Percentiles rank a stretch among this genome's conserved stretches.
These are phyloP conservation scores for Boletellus emodensis DNA, from an alignment of 768 basidiomycete species.

Conservation along the genomic window DNA sequence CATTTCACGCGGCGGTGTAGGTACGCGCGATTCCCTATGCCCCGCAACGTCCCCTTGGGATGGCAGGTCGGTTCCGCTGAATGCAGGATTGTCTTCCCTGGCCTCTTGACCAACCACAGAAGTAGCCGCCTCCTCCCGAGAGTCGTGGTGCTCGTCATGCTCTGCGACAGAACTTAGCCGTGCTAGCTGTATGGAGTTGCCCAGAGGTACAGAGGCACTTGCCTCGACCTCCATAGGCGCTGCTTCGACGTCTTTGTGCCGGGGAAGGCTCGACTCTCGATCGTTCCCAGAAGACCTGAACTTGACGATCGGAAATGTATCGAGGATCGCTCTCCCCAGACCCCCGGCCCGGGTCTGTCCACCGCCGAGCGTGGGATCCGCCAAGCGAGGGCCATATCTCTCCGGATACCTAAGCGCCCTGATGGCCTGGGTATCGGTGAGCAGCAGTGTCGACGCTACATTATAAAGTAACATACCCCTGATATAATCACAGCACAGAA, in stretches of 20 bases:
- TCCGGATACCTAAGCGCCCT: conserved; percentile 88
- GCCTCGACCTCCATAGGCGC: background rate
- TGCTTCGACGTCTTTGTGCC: conserved; percentile 33
- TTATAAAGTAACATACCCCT: conserved; percentile 50
- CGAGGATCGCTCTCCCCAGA: conserved; percentile 86
- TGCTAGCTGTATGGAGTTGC: conserved; percentile 10
- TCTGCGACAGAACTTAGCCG: conserved; percentile 2
- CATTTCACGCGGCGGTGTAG: conserved; percentile 10
- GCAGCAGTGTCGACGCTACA: background rate
- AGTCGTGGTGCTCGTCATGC: background rate
- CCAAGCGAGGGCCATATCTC: conserved; percentile 76
- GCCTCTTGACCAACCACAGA: background rate
- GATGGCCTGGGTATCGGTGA: conserved; percentile 50
- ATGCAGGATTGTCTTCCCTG: background rate
- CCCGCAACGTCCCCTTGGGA: background rate
- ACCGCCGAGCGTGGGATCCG: conserved; percentile 25
- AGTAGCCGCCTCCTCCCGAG: background rate
- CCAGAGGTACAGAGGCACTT: background rate
- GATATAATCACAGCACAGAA: conserved; percentile 84
- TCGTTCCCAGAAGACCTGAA: conserved; percentile 46
- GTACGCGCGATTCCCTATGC: background rate
- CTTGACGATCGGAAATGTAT: conserved; percentile 93
- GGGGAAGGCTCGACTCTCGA: conserved; percentile 8
- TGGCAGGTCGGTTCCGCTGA: conserved; percentile 3
- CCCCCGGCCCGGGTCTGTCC: conserved; percentile 76